These are phyloP conservation scores for Calonectria honghensis DNA, from an alignment of 2,329 filamentous ascomycete species.

Conservation along the genomic window DNA sequence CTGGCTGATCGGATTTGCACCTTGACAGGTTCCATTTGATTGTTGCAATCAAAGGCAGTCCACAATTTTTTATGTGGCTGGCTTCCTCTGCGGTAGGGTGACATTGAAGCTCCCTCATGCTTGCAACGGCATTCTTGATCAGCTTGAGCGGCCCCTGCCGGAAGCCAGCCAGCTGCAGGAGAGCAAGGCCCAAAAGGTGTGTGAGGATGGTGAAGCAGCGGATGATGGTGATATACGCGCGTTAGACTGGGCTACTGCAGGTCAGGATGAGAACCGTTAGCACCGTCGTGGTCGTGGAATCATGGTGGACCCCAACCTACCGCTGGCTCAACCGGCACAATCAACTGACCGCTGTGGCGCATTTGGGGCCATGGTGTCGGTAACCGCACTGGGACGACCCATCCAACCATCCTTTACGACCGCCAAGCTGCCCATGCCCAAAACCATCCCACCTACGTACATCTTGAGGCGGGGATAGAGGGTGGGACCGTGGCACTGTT, in stretches of 20 bases:
- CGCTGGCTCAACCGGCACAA: slow-evolving; percentile 34
- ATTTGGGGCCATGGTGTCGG: slow-evolving; percentile 51
- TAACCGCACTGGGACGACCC: slow-evolving; percentile 45
- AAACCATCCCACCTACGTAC: slow-evolving; percentile 15
- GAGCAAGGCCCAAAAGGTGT: slow-evolving; percentile 21
- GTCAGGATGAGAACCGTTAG: slow-evolving; percentile 51
- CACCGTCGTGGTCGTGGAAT: slow-evolving; percentile 41
- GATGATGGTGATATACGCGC: slow-evolving; percentile 41
- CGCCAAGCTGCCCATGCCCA: slow-evolving; percentile 13
- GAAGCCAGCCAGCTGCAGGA: slow-evolving; percentile 28
- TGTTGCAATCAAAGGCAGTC: slow-evolving; percentile 36
- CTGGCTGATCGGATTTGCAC: slow-evolving; percentile 28
- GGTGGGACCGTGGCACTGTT: slow-evolving; percentile 11
- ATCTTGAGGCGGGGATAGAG: slow-evolving; percentile 17
- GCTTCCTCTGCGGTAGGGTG: slow-evolving; percentile 28
- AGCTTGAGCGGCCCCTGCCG: slow-evolving; percentile 33
- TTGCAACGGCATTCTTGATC: slow-evolving; percentile 19
- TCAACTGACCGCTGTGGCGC: slow-evolving; percentile 45
- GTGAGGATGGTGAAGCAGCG: slow-evolving; percentile 20
- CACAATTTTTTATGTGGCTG: slow-evolving; percentile 33
- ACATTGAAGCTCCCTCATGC: slow-evolving; percentile 20
- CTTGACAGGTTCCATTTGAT: slow-evolving; percentile 19
- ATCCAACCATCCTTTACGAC: slow-evolving; percentile 27
- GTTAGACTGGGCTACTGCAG: slow-evolving; percentile 50
- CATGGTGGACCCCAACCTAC: slow-evolving; percentile 20